These are phyloP conservation scores for Orychophragmus violaceus DNA, from an alignment of 345 rosid genomes.

Conservation along the genomic window DNA sequence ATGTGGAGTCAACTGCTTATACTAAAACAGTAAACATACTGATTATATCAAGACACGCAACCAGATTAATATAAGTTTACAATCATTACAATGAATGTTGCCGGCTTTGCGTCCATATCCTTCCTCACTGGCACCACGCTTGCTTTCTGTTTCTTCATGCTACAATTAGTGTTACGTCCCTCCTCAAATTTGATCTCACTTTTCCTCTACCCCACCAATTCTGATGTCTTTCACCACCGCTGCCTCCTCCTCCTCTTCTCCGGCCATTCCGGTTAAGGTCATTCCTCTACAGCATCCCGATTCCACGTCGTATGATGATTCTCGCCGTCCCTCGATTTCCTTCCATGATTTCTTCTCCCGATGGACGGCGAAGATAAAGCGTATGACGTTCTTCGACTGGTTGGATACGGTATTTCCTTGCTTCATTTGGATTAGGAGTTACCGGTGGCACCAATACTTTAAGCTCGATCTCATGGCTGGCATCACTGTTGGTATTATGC, in stretches of 20 bases:
- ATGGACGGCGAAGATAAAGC: constrained; percentile 37
- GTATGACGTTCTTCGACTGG: constrained; percentile 58
- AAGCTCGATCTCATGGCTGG: constrained; percentile 94
- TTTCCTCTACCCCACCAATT: neutral
- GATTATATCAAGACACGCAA: neutral
- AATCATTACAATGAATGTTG: constrained; percentile 6
- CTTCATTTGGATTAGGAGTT: constrained; percentile 73
- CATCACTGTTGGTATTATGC: constrained; percentile 85
- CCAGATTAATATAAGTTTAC: neutral
- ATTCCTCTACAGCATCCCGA: constrained; percentile 68
- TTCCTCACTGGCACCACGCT: neutral
- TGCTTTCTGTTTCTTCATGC: constrained; percentile 18
- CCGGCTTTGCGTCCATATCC: constrained; percentile 12
- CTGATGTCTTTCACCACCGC: constrained; percentile 27
- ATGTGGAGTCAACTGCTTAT: constrained; percentile 5
- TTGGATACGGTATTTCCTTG: constrained; percentile 63
- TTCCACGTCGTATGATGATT: constrained; percentile 21
- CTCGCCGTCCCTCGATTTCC: constrained; percentile 12
- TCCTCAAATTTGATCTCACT: neutral
- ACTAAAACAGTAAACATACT: neutral
- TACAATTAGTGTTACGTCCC: constrained; percentile 22
- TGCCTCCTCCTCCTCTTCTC: constrained; percentile 20
- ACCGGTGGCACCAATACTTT: constrained; percentile 66
- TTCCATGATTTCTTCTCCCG: constrained; percentile 28
- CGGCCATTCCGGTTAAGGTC: constrained; percentile 42